Percentiles rank a stretch among this genome's conserved stretches.
Evolutionary conservation across 257 asterid genomes (phyloP).

Genomic region (Rhazya stricta): DNA sequence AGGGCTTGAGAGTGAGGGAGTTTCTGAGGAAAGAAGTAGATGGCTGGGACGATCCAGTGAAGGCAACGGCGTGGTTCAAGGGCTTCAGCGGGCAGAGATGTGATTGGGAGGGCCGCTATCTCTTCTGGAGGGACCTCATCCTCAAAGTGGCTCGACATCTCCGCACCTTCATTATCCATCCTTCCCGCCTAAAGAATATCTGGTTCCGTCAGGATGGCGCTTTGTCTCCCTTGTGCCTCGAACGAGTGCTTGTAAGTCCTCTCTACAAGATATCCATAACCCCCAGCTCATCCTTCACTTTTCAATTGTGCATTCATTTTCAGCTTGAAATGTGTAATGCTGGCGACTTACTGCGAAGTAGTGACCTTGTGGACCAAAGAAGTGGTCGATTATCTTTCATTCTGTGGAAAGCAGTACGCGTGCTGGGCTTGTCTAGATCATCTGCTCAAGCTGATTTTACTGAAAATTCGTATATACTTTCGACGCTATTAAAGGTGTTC

Average conservation of each 20-base stretch:
- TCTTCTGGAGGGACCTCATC: slow-evolving; percentile 76
- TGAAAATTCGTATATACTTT: slow-evolving; percentile 45
- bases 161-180: slow-evolving; percentile 48
- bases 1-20: slow-evolving; percentile 30
- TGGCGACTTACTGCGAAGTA: slow-evolving; percentile 46
- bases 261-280: not conserved
- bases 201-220: slow-evolving; percentile 65
- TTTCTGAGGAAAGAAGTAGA: slow-evolving; percentile 44
- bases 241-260: slow-evolving; percentile 42
- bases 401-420: slow-evolving; percentile 38
- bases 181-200: slow-evolving; percentile 40
- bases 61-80: slow-evolving; percentile 49
- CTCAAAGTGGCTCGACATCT: slow-evolving; percentile 60
- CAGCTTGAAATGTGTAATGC: slow-evolving; percentile 63
- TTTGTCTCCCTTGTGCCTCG: slow-evolving; percentile 69
- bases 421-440: slow-evolving; percentile 29
- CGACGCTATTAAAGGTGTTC: slow-evolving; percentile 47
- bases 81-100: slow-evolving; percentile 84
- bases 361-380: slow-evolving; percentile 26
- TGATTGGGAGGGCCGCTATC: slow-evolving; percentile 71
- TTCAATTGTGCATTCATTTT: not conserved
- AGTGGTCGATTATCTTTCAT: slow-evolving; percentile 37
- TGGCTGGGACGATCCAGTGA: slow-evolving; percentile 72
- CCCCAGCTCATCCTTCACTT: no score
- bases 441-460: slow-evolving; percentile 23